These are phyloP conservation scores for Apiospora aurea DNA, from an alignment of 2,329 filamentous ascomycete species.

Conservation along the genomic window DNA sequence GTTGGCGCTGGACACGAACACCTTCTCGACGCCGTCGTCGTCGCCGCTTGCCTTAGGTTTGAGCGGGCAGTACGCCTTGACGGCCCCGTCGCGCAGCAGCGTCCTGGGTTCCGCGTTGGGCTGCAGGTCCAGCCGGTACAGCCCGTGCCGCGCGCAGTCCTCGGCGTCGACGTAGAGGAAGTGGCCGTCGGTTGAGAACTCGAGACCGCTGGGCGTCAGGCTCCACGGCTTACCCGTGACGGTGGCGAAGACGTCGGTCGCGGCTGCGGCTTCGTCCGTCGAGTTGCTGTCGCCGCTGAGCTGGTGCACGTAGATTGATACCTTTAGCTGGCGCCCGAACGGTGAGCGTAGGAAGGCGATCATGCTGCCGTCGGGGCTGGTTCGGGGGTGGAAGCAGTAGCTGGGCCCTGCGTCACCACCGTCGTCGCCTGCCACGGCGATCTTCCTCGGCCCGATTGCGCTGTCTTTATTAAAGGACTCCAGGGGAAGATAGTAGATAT, in stretches of 20 bases:
- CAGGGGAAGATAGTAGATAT: slow-evolving; percentile 45
- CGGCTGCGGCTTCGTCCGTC: slow-evolving; percentile 27
- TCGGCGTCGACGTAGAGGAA: slow-evolving; percentile 44
- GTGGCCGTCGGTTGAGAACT: slow-evolving; percentile 44
- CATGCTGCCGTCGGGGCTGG: slow-evolving; percentile 46
- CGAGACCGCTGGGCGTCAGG: slow-evolving; percentile 42
- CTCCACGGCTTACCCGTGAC: slow-evolving; percentile 38
- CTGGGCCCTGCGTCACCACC: slow-evolving; percentile 24
- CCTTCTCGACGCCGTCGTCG: slow-evolving; percentile 35
- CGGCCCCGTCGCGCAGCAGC: slow-evolving; percentile 39
- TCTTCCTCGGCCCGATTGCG: slow-evolving; percentile 33
- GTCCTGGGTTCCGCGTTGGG: slow-evolving; percentile 37
- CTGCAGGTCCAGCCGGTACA: slow-evolving; percentile 45
- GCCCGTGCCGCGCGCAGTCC: slow-evolving; percentile 42
- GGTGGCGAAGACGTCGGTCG: slow-evolving; percentile 40
- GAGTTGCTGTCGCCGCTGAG: slow-evolving; percentile 31
- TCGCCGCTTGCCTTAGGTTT: slow-evolving; percentile 30
- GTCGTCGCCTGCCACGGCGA: slow-evolving; percentile 33
- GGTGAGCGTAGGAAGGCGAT: slow-evolving; percentile 45
- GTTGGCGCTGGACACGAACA: slow-evolving; percentile 47
- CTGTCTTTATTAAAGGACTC: slow-evolving; percentile 40
- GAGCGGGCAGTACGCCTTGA: slow-evolving; percentile 40
- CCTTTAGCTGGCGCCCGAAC: slow-evolving; percentile 35
- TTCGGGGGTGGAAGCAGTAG: slow-evolving; percentile 39
- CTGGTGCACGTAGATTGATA: slow-evolving; percentile 42